Base-by-base conservation (phyloP, 176 grass and related monocot species). In the Oryza coarctata region DNA sequence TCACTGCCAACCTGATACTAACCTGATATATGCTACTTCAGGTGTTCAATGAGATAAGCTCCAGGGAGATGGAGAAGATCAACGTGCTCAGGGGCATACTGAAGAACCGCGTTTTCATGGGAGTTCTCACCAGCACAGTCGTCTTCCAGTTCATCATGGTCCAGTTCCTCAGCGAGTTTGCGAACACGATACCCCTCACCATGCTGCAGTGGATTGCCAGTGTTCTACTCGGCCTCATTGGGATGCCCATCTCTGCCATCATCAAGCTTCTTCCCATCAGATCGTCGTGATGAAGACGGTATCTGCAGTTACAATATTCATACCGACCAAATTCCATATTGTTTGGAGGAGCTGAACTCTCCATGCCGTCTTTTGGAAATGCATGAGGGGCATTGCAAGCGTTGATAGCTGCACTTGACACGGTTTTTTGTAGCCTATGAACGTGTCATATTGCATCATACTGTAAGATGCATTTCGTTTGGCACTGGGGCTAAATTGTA, bases 11-110 rank as follows among this genome's bases (percentile, higher is more conserved):
- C 62, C 38, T 62, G 40, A 25, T 31, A 63, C 31, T 77, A 25
- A 89, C 41, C 9, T 71, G 0, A 22, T 34, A 22, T 50, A 38
- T 81, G 55, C 71, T 64, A 35, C 22, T 73, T 12, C 82, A 99
- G 93, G 87, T 95, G 32, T 99, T 99, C 89, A 95, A 99, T 85
- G 96, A 99, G 83, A 92, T 99, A 84, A 95, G 89, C 80, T 95
- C 93, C 5, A 82, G 96, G 86, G 96, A 99, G 75, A 99, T 99
- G 89, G 96, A 99, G 80, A 99, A 91, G 83, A 80, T 99, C 63
- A 84, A 95, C 82, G 93, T 99, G 43, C 89, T 99, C 26, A 83
- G 86, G 64, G 96, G 96, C 76, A 99, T 99, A 30, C 75, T 90
- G 31, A 80, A 85, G n/a, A 95, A 95, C 80, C 90, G 90, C 3